Evolutionary conservation across 176 grass and related monocot genomes (phyloP), one percentile per base, ranked within the genome.

Genomic region (Rhipidocladum racemiflorum): DNA sequence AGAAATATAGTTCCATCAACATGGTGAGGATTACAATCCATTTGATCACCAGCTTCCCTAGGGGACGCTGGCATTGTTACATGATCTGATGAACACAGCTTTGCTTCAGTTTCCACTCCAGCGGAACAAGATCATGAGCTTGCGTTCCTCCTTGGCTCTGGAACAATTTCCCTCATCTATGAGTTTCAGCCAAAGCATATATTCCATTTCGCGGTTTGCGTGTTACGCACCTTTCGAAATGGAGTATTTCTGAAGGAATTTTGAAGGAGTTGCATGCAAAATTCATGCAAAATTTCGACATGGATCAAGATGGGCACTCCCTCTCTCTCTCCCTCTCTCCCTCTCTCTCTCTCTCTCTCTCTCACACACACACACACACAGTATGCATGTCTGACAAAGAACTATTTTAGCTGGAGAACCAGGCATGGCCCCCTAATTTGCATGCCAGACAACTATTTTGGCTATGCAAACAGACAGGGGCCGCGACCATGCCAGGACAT

Each of bases 401-500:
- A 69, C 35, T 57, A 65, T 44, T 46, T 23, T 72, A 83, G 44
- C 49, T 40, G 23, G 77, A 76, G 43, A 85, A 35, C 25, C 14
- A 39, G 55, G 30, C 54, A 81, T 23, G 82, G 55, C n/a, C 15
- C 70, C 54, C 11, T 7, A 13, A 24, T 23, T 11, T 56, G 18
- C 55, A 66, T 42, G 17, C 42, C 51, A 51, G 44, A 74, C 35
- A 74, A 68, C 53, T 64, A 70, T 76, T 85, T 85, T 72, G 48
- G 87, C 71, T 65, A 48, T 15, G 39, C 71, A 72, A 65, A 25
- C 21, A 13, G 77, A 70, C 63, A 51, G 35, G 51, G 72, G 25
- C 43, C 24, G 14, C 54, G 34, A 10, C 53, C 63, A 76, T 27
- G 77, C 44, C 28, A 55, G 56, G 78, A 70, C 83, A 61, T 34